A percentile compares a stretch with the other conserved stretches of the same genome.
phyloP scores from a whole-genome alignment of 257 asterid genomes.

The Solanum medicagineum region DNA sequence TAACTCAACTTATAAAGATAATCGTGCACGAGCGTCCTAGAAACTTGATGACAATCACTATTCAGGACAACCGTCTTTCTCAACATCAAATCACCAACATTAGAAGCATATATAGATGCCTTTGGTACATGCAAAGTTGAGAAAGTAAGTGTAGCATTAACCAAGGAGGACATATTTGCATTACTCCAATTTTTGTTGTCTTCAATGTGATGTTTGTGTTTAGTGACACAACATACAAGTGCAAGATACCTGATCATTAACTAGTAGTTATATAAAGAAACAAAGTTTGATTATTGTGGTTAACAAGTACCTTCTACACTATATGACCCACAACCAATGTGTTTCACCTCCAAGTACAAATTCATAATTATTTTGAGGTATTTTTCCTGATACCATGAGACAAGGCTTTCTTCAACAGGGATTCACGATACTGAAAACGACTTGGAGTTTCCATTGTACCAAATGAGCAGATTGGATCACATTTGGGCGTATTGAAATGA shows the following conservation, averaged over 20 bases:
- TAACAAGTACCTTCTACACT: not conserved
- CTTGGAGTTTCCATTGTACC: not conserved
- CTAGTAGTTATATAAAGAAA: not conserved
- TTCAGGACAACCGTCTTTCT: not conserved
- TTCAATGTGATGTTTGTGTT: not conserved
- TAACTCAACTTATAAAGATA: not conserved
- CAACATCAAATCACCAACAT: not conserved
- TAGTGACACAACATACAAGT: not conserved
- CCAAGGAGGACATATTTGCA: too few relatives aligned
- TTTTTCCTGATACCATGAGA: not conserved
- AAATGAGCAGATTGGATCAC: not conserved
- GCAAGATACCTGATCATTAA: not conserved
- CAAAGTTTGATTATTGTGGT: not conserved
- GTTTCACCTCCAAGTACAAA: not conserved
- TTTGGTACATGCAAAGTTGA: not conserved
- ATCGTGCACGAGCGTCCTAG: too few relatives aligned
- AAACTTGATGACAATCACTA: too few relatives aligned
- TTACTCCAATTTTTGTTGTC: not conserved
- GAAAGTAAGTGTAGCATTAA: not conserved
- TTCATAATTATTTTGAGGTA: not conserved
- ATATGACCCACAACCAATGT: not conserved
- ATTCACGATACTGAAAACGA: constrained; percentile 60
- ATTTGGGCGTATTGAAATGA: not conserved
- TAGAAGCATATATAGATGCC: not conserved
- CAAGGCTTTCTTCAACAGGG: constrained; percentile 25